phyloP scores from a whole-genome alignment of 768 basidiomycete species.

The Lentinula lateritia region DNA sequence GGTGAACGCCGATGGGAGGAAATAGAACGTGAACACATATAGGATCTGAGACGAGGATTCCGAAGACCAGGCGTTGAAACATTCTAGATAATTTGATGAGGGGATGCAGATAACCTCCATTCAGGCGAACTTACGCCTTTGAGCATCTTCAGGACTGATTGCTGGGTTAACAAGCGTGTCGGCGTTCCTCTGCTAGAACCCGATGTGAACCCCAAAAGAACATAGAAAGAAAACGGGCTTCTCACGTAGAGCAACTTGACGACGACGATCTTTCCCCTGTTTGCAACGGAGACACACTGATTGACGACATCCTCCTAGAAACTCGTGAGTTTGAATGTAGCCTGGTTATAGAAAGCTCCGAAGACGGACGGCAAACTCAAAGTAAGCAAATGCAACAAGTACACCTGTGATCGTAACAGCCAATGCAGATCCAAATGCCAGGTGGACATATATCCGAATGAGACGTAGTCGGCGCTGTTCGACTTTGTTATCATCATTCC shows the following conservation, averaged over 20 bases:
- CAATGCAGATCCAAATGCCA: slow-evolving; percentile 27
- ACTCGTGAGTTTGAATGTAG: background rate
- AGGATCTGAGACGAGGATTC: slow-evolving; percentile 32
- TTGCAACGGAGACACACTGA: slow-evolving; percentile 1
- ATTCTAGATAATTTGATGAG: slow-evolving; percentile 21
- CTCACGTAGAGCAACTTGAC: slow-evolving; percentile 5
- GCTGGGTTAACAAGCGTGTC: background rate
- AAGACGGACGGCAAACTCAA: slow-evolving; percentile 29
- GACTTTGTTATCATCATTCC: background rate
- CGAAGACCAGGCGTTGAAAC: slow-evolving; percentile 31
- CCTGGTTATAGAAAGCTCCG: no score
- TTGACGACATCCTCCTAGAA: slow-evolving; percentile 5
- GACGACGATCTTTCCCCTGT: background rate
- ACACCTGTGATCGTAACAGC: slow-evolving; percentile 30
- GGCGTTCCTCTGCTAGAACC: background rate
- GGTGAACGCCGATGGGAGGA: slow-evolving; percentile 29
- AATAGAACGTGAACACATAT: slow-evolving; percentile 30
- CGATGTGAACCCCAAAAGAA: background rate
- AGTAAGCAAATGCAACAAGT: slow-evolving; percentile 31
- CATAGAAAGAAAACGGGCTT: background rate
- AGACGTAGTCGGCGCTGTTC: slow-evolving; percentile 18
- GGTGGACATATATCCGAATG: slow-evolving; percentile 16
- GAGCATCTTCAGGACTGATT: slow-evolving; percentile 18
- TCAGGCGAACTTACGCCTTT: slow-evolving; percentile 25
- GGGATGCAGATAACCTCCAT: background rate